Conservation (phyloP, 768 basidiomycete genomes). For the Boletus rubescentipes region DNA sequence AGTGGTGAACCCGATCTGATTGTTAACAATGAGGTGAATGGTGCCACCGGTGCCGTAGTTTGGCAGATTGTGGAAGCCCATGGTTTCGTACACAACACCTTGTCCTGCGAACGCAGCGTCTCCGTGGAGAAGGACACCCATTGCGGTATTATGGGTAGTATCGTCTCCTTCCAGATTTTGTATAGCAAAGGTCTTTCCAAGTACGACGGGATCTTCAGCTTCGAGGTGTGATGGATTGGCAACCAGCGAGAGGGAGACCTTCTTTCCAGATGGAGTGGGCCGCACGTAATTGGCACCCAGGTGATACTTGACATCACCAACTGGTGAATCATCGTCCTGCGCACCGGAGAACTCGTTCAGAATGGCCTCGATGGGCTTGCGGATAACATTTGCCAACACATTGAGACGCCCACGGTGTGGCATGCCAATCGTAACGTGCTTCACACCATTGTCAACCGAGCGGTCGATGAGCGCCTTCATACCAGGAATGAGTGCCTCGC, state of each 20-base stretch:
- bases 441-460: conserved; percentile 94
- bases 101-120: conserved; percentile 99
- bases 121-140: conserved; percentile 95
- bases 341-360: conserved; percentile 92
- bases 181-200: conserved; percentile 96
- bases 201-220: conserved; percentile 96
- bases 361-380: conserved; percentile 97
- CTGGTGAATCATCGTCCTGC: conserved; percentile 70
- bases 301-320: conserved; percentile 99
- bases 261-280: conserved; percentile 97
- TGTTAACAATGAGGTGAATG: conserved; percentile 97
- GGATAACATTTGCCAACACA: conserved; percentile 96
- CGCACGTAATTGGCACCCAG: conserved; percentile 98
- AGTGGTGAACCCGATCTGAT: conserved; percentile 99
- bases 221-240: conserved; percentile 99
- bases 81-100: conserved; percentile 98
- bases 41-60: conserved; percentile 98
- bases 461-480: conserved; percentile 99
- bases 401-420: conserved; percentile 98
- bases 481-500: conserved; percentile 95
- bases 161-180: conserved; percentile 94
- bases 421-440: conserved; percentile 98
- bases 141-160: conserved; percentile 74
- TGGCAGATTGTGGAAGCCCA: conserved; percentile 95
- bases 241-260: conserved; percentile 94